Percentiles rank a stretch among this genome's conserved stretches.
These are phyloP conservation scores for Sarocladium oryzae DNA, from an alignment of 2,329 filamentous ascomycete species.

Conservation along the genomic window DNA sequence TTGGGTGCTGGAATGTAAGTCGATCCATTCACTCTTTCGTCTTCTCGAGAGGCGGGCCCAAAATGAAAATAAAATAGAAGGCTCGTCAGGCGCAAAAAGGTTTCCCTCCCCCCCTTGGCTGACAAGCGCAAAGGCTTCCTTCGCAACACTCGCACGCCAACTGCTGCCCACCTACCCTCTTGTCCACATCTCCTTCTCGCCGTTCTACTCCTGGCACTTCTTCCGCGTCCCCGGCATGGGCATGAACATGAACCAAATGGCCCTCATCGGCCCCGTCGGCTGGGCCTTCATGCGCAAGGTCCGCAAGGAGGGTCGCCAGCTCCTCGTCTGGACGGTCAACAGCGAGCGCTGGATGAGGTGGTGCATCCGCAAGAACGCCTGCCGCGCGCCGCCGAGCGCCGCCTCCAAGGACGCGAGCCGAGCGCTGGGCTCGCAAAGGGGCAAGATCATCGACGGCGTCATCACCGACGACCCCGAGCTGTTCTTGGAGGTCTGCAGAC, in stretches of 20 bases:
- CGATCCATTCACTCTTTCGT: neutral
- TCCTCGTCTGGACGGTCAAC: slow-evolving; percentile 88
- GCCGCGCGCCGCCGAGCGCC: neutral
- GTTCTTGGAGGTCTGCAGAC: slow-evolving; percentile 55
- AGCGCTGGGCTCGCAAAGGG: neutral
- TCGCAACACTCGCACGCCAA: slow-evolving; percentile 55
- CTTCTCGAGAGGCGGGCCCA: too few relatives aligned
- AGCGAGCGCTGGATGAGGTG: slow-evolving; percentile 73
- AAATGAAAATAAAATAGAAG: too few relatives aligned
- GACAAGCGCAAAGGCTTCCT: too few relatives aligned
- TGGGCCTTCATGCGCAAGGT: slow-evolving; percentile 58
- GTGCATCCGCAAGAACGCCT: slow-evolving; percentile 46
- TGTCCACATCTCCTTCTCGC: slow-evolving; percentile 62
- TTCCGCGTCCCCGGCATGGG: slow-evolving; percentile 57
- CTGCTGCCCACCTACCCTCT: slow-evolving; percentile 58
- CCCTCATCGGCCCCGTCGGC: slow-evolving; percentile 64
- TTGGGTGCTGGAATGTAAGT: slow-evolving; percentile 75
- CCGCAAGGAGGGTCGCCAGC: slow-evolving; percentile 39
- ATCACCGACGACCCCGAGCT: slow-evolving; percentile 76
- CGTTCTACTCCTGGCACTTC: slow-evolving; percentile 64
- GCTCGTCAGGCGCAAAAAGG: too few relatives aligned
- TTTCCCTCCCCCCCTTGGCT: too few relatives aligned
- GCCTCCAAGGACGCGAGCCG: slow-evolving; percentile 20
- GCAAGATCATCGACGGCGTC: slow-evolving; percentile 60
- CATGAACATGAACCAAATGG: slow-evolving; percentile 70